phyloP scores from a whole-genome alignment of 108 stramenopile species.

The Thalassiosira profunda region DNA sequence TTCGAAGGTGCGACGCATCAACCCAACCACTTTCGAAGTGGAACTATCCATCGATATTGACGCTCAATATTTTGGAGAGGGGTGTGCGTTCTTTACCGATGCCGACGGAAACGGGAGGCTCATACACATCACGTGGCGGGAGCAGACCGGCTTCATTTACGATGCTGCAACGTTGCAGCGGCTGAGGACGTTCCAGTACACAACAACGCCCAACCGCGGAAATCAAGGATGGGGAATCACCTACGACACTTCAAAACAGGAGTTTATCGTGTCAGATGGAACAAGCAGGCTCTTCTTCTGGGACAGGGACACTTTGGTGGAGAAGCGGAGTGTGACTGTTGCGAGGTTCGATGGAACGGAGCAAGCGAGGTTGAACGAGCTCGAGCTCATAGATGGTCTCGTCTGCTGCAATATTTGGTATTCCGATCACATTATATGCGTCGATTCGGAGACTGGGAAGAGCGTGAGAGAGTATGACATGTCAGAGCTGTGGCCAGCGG shows the following conservation, averaged over 20 bases:
- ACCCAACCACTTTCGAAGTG: constrained; percentile 66
- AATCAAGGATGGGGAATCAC: constrained; percentile 91
- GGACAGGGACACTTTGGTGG: constrained; percentile 59
- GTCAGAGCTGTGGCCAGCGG: constrained; percentile 59
- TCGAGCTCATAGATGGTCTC: constrained; percentile 83
- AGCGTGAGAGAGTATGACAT: constrained; percentile 89
- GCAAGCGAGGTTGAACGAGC: constrained; percentile 75
- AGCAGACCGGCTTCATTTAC: constrained; percentile 76
- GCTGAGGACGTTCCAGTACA: constrained; percentile 52
- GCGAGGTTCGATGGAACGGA: constrained; percentile 48
- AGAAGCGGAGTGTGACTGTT: constrained; percentile 60
- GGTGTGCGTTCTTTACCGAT: constrained; percentile 63
- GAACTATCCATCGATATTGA: constrained; percentile 52
- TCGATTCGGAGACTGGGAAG: constrained; percentile 76
- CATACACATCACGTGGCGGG: constrained; percentile 80
- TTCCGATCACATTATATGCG: constrained; percentile 76
- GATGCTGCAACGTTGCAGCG: constrained; percentile 60
- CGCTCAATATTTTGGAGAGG: constrained; percentile 75
- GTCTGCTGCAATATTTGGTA: constrained; percentile 90
- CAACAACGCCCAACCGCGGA: constrained; percentile 47
- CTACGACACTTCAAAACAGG: constrained; percentile 58
- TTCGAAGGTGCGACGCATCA: constrained; percentile 68
- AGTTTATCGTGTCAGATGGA: constrained; percentile 87
- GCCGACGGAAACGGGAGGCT: constrained; percentile 40
- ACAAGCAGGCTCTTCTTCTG: constrained; percentile 73